Percentiles rank a stretch among this genome's conserved stretches.
These are phyloP conservation scores for Akanthomyces dipterigenus DNA, from an alignment of 2,329 filamentous ascomycete species.

Conservation along the genomic window DNA sequence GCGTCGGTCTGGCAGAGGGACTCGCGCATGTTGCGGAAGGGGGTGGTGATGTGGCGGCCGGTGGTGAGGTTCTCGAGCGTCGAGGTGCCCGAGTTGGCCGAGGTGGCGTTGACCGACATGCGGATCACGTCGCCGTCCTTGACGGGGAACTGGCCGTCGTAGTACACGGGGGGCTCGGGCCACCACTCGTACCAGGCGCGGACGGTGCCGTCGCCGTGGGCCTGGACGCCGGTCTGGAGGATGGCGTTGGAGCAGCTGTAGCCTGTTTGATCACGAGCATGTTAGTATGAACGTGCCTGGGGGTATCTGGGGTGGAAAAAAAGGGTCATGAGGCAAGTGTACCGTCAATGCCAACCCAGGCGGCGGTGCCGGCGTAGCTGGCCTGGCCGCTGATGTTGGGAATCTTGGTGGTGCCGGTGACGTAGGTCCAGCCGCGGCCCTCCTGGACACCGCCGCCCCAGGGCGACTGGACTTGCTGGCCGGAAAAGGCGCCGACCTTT, in stretches of 20 bases:
- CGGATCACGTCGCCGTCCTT: constrained; percentile 18
- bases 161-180: constrained; percentile 31
- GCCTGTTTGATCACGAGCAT: background rate
- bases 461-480: background rate
- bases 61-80: constrained; percentile 38
- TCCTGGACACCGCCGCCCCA: constrained; percentile 7
- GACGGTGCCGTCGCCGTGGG: constrained; percentile 26
- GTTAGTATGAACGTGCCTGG: background rate
- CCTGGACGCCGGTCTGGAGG: constrained; percentile 34
- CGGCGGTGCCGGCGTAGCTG: constrained; percentile 17
- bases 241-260: constrained; percentile 32
- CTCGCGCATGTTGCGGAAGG: constrained; percentile 33
- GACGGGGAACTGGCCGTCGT: constrained; percentile 20
- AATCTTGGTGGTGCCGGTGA: constrained; percentile 8
- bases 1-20: constrained; percentile 45
- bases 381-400: background rate
- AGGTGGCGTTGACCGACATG: constrained; percentile 19
- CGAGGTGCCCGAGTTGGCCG: constrained; percentile 16
- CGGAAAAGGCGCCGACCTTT: background rate
- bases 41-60: constrained; percentile 42
- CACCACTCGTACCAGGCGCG: constrained; percentile 37
- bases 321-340: background rate
- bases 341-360: constrained; percentile 39
- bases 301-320: too few relatives aligned
- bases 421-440: background rate